phyloP scores from a whole-genome alignment of 2,329 filamentous ascomycete species.

The Fusarium sp. region DNA sequence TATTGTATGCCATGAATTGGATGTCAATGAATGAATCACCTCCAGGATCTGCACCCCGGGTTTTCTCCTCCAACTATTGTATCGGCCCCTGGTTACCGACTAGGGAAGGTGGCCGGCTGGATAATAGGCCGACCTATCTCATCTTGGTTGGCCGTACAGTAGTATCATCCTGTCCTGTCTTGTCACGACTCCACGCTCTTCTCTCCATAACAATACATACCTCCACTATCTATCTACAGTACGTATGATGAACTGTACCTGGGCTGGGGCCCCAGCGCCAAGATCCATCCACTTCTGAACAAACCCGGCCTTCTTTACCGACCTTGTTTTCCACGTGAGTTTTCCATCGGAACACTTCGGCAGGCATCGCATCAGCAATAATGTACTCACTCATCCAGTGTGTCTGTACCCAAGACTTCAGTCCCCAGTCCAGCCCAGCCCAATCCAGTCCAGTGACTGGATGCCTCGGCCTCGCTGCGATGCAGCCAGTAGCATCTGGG shows the following conservation, averaged over 20 bases:
- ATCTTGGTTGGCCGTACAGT: neutral
- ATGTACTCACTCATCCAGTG: neutral
- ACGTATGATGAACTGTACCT: neutral
- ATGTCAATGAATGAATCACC: slow-evolving; percentile 27
- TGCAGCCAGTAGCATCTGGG: slow-evolving; percentile 7
- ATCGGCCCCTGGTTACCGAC: slow-evolving; percentile 31
- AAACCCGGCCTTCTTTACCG: slow-evolving; percentile 20
- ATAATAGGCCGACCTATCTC: slow-evolving; percentile 5
- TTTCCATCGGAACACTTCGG: slow-evolving; percentile 25
- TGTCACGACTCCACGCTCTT: neutral
- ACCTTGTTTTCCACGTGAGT: slow-evolving; percentile 26
- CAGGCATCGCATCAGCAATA: slow-evolving; percentile 3
- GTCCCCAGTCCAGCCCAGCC: neutral
- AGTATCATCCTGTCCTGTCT: neutral
- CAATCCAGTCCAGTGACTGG: neutral
- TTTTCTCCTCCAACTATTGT: slow-evolving; percentile 39
- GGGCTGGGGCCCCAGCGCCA: slow-evolving; percentile 21
- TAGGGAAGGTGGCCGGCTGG: slow-evolving; percentile 38
- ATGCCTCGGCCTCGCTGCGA: slow-evolving; percentile 12
- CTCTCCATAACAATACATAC: neutral
- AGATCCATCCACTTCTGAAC: slow-evolving; percentile 26
- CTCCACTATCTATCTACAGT: neutral
- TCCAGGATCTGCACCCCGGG: slow-evolving; percentile 42
- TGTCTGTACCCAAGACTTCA: neutral
- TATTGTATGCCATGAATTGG: neutral